phyloP scores from a whole-genome alignment of 208 protist species.

The Wallacemonas sp. region DNA sequence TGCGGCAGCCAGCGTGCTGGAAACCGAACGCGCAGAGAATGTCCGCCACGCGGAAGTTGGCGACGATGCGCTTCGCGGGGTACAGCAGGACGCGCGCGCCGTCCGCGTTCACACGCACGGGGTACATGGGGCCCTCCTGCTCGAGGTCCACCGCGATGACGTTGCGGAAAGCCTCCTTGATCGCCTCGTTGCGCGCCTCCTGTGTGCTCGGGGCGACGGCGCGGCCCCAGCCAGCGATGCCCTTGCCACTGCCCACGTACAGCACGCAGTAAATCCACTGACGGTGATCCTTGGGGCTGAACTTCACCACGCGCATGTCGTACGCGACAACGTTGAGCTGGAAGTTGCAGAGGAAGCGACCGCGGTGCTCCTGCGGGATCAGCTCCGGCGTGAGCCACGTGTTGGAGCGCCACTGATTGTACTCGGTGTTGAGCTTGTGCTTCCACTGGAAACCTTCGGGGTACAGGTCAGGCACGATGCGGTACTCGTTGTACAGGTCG shows the following conservation, averaged over 20 bases:
- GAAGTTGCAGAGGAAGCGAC: constrained; percentile 93
- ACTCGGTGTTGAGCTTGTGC: constrained; percentile 93
- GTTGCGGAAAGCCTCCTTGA: constrained; percentile 90
- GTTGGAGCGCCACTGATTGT: constrained; percentile 94
- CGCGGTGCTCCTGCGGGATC: constrained; percentile 91
- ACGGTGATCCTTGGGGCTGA: constrained; percentile 91
- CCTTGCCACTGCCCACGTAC: constrained; percentile 91
- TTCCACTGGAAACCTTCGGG: constrained; percentile 94
- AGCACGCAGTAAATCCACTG: constrained; percentile 94
- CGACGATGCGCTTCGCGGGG: constrained; percentile 87
- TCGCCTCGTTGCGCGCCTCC: constrained; percentile 91
- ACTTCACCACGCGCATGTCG: constrained; percentile 94
- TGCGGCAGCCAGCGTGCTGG: constrained; percentile 87
- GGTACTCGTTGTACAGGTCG: constrained; percentile 93
- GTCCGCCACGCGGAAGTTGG: constrained; percentile 90
- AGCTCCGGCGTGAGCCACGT: constrained; percentile 93
- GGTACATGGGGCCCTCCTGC: constrained; percentile 94
- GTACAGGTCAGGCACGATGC: constrained; percentile 92
- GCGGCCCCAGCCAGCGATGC: constrained; percentile 89
- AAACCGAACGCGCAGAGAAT: constrained; percentile 94
- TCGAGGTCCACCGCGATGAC: constrained; percentile 93
- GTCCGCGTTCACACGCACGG: constrained; percentile 89
- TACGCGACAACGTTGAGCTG: constrained; percentile 92
- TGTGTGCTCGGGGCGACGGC: constrained; percentile 89
- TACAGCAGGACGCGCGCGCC: constrained; percentile 89